Conservation (phyloP, 75 land plant genomes). For the Pinus taeda region DNA sequence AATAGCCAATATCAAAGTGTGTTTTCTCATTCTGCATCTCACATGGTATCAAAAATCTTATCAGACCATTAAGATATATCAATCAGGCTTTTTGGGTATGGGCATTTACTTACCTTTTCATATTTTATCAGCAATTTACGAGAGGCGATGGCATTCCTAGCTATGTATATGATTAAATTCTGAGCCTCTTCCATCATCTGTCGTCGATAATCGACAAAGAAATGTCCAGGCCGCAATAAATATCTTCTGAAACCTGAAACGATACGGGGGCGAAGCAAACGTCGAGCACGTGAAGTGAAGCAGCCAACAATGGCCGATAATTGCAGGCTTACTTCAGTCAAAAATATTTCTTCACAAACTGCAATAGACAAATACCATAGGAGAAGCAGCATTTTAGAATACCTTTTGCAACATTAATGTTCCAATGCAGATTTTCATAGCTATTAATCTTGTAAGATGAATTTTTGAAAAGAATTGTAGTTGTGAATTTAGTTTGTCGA, state of each 20-base stretch:
- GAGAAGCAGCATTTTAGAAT: not conserved
- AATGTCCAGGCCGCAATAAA: not conserved
- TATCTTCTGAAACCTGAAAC: not conserved
- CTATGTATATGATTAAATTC: not conserved
- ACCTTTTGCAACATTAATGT: too few relatives aligned
- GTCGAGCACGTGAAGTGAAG: not conserved
- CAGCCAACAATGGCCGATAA: not conserved
- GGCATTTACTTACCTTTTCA: not conserved
- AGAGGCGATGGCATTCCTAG: not conserved
- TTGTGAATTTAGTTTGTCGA: too few relatives aligned
- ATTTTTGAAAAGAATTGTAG: too few relatives aligned
- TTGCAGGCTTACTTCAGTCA: not conserved
- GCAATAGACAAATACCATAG: not conserved
- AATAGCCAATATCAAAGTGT: too few relatives aligned
- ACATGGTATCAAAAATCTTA: not conserved
- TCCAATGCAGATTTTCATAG: too few relatives aligned
- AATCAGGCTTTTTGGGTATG: not conserved
- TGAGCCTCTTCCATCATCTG: not conserved
- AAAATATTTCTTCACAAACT: conserved; percentile 3
- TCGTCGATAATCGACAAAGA: not conserved
- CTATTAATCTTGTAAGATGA: too few relatives aligned
- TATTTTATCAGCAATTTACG: not conserved
- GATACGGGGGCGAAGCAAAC: not conserved
- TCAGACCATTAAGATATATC: not conserved
- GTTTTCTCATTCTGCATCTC: too few relatives aligned